These are phyloP conservation scores for Ophiobolus disseminans DNA, from an alignment of 2,329 filamentous ascomycete genomes.

Conservation along the genomic window DNA sequence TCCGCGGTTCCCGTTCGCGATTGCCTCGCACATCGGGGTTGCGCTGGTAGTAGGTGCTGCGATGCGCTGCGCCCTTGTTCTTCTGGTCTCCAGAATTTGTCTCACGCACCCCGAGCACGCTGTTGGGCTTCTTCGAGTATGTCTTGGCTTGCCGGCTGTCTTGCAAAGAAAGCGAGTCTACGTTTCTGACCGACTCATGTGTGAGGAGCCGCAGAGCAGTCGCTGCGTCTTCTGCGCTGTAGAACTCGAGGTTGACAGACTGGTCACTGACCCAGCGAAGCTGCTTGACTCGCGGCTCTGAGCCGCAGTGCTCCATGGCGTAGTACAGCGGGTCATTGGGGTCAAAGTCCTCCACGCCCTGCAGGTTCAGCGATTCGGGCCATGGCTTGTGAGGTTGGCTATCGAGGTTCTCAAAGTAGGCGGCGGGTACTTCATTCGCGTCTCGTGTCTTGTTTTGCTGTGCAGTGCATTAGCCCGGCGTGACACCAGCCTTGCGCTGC, in stretches of 20 bases:
- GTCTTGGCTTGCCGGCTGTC: slow-evolving; percentile 71
- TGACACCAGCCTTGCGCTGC: slow-evolving; percentile 8
- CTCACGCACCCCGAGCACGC: slow-evolving; percentile 73
- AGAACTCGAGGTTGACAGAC: slow-evolving; percentile 86
- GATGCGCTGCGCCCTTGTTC: slow-evolving; percentile 74
- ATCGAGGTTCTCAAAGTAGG: slow-evolving; percentile 43
- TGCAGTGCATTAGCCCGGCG: slow-evolving; percentile 11
- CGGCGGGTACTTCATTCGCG: slow-evolving; percentile 35
- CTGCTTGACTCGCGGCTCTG: slow-evolving; percentile 58
- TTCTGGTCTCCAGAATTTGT: slow-evolving; percentile 82
- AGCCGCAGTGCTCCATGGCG: slow-evolving; percentile 70
- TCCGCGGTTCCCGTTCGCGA: slow-evolving; percentile 57
- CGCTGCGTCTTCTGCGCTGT: slow-evolving; percentile 59
- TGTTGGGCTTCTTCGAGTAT: slow-evolving; percentile 71
- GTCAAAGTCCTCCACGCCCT: slow-evolving; percentile 81
- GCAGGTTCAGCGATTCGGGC: slow-evolving; percentile 78
- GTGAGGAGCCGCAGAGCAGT: slow-evolving; percentile 62
- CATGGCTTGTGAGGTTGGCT: slow-evolving; percentile 32
- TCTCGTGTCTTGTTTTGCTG: slow-evolving; percentile 13
- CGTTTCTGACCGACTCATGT: slow-evolving; percentile 54
- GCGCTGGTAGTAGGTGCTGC: slow-evolving; percentile 90
- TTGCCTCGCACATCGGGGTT: slow-evolving; percentile 82
- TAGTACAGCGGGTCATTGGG: slow-evolving; percentile 82
- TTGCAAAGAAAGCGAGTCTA: slow-evolving; percentile 60
- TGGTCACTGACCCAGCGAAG: slow-evolving; percentile 97